These are phyloP conservation scores for Ceratocystis papillata DNA, from an alignment of 2,329 filamentous ascomycete genomes.

Conservation along the genomic window DNA sequence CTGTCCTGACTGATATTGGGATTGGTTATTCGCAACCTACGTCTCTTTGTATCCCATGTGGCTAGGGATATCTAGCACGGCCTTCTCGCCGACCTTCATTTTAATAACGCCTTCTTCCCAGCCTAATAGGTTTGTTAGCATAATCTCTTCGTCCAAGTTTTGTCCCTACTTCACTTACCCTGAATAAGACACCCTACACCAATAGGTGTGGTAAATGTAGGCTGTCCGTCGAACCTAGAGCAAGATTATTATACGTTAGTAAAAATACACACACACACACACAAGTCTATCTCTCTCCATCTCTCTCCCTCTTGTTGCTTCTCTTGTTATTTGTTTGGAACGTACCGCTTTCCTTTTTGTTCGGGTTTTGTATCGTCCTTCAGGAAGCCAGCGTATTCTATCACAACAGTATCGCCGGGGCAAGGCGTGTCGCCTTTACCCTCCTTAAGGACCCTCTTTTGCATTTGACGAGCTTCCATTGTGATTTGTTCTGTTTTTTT, in stretches of 20 bases:
- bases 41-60: conserved; percentile 54
- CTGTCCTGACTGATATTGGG: neutral
- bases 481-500: conserved; percentile 27
- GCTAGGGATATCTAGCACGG: conserved; percentile 68
- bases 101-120: conserved; percentile 76
- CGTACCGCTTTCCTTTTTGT: conserved; percentile 62
- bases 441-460: conserved; percentile 49
- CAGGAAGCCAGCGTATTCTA: conserved; percentile 86
- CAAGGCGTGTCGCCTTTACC: conserved; percentile 55
- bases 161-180: conserved; percentile 44
- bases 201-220: conserved; percentile 66
- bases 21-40: conserved; percentile 35
- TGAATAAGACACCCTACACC: conserved; percentile 76
- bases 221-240: conserved; percentile 65
- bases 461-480: conserved; percentile 54
- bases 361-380: conserved; percentile 52
- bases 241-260: too few species aligned
- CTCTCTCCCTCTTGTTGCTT: neutral
- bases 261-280: too few species aligned
- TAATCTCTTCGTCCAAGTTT: neutral
- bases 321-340: conserved; percentile 23
- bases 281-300: neutral
- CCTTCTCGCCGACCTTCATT: conserved; percentile 88
- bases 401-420: conserved; percentile 62
- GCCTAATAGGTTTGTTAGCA: conserved; percentile 36